Percentiles rank a stretch among this genome's conserved stretches.
These are phyloP conservation scores for Drechslera avenae DNA, from an alignment of 2,329 filamentous ascomycete species.

Conservation along the genomic window DNA sequence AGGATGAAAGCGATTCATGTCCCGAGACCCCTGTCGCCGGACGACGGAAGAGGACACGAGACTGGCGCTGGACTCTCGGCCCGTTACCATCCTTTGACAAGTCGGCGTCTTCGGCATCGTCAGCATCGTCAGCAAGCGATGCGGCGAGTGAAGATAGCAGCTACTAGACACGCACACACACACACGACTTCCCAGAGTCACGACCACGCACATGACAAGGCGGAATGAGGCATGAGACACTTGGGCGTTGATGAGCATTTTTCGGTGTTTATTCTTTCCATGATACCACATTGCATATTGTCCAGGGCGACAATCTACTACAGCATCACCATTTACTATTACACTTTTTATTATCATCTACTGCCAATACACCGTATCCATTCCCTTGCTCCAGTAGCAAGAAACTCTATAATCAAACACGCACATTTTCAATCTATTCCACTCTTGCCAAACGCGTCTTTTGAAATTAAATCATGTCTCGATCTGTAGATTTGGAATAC, in stretches of 20 bases:
- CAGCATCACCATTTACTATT: slow-evolving; percentile 6
- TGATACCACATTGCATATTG: slow-evolving; percentile 18
- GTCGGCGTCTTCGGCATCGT: slow-evolving; percentile 10
- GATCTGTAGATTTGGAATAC: too few relatives aligned
- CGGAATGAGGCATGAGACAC: background rate
- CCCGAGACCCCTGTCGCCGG: slow-evolving; percentile 60
- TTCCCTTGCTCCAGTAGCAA: background rate
- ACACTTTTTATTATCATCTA: background rate
- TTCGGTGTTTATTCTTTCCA: slow-evolving; percentile 12
- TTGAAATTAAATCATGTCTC: too few relatives aligned
- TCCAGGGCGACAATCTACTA: slow-evolving; percentile 5
- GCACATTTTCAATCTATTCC: too few relatives aligned
- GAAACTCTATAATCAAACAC: too few relatives aligned
- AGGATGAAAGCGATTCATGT: slow-evolving; percentile 56
- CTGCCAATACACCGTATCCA: background rate
- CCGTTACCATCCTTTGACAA: slow-evolving; percentile 44
- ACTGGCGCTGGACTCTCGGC: slow-evolving; percentile 64
- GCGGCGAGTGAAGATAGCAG: slow-evolving; percentile 38
- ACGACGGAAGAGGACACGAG: slow-evolving; percentile 58
- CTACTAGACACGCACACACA: slow-evolving; percentile 12
- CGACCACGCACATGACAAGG: slow-evolving; percentile 4
- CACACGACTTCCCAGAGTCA: background rate
- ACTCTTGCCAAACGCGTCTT: too few relatives aligned
- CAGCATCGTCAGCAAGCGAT: slow-evolving; percentile 30
- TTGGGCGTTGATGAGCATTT: slow-evolving; percentile 15